Base-by-base conservation (phyloP, 192 early-diverging fungal species). In the Jimgerdemannia flammicorona region DNA sequence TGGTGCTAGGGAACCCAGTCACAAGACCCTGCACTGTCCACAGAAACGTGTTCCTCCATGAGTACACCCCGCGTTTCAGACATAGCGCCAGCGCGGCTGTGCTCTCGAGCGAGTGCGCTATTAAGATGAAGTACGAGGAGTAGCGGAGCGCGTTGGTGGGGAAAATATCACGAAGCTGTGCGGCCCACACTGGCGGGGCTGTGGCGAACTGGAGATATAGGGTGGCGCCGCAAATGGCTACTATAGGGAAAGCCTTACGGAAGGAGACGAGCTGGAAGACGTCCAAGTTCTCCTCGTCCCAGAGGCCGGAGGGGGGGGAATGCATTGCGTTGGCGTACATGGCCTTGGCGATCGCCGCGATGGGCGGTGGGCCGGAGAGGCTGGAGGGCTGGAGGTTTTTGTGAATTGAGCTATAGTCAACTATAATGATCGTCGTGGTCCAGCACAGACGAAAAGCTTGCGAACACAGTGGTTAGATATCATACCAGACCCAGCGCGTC, bases 401-500 rank as follows among this genome's bases (percentile, higher is more conserved):
- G 29, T 29, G 29, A 29, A 29, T 29, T 29, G 29, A 29, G 29
- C 29, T 29, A 29, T 29, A 29, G 29, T 29, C 29, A 29, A 29
- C 29, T 29, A 29, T 29, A 29, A 29, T 29, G 43, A n/a, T 74
- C 14, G 17, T 65, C 64, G 19, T 18, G 14, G 19, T 40, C 11
- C 75, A 19, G 6, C 44, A 9, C 40, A 65, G 44, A 44, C 4
- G 43, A 43, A 59, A 14, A 59, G 49, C 6, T 59, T 6, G 8
- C 49, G 14, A 59, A 10, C 0, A 59, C 8, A 64, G 43, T 44
- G 41, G 44, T 20, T 74, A 41, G 72, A 71, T 10, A 44, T 20
- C 59, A 69, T 83, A 85, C 84, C 77, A 85, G 69, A 4, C 75
- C 75, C 18, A 85, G 74, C 1, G 84, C 84, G 49, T 70, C 70